Conservation (phyloP, 1,284 basidiomycete genomes). For the Neotropicomus parvogracilis region DNA sequence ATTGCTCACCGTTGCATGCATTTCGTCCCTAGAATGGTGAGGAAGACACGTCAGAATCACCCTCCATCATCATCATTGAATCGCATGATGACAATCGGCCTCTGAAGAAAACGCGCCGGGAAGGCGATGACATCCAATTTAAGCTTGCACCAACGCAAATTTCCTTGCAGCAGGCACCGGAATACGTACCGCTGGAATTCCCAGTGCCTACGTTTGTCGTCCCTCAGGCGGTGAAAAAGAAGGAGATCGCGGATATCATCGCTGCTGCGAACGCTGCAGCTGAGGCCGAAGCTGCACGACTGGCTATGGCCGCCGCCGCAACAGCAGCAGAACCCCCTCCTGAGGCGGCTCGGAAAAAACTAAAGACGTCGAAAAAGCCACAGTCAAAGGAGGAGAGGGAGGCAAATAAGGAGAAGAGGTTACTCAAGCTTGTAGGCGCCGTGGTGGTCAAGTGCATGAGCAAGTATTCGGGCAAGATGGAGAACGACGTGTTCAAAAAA, state of each 20-base stretch:
- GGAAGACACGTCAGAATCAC: constrained; percentile 20
- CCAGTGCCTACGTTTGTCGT: too few species aligned
- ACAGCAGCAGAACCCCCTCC: constrained; percentile 6
- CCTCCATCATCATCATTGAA: constrained; percentile 15
- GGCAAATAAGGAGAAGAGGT: constrained; percentile 74
- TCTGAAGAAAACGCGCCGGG: constrained; percentile 32
- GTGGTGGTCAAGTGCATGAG: constrained; percentile 92
- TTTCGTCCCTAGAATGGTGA: constrained; percentile 28
- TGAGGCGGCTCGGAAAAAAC: constrained; percentile 32
- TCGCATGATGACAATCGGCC: constrained; percentile 31
- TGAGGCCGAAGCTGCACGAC: constrained; percentile 38
- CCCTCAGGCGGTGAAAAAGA: constrained; percentile 10
- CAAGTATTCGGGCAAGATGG: constrained; percentile 79
- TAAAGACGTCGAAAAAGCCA: constrained; percentile 41
- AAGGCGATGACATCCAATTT: constrained; percentile 25
- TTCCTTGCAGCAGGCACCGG: neutral
- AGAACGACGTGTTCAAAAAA: constrained; percentile 88
- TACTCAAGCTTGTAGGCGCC: constrained; percentile 82
- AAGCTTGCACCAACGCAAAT: neutral
- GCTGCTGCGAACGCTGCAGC: constrained; percentile 45
- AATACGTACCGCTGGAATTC: too few species aligned
- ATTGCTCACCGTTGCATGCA: neutral
- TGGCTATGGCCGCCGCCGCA: constrained; percentile 32
- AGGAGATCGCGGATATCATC: constrained; percentile 45
- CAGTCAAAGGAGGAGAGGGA: constrained; percentile 56